These are phyloP conservation scores for Monosporascus sp. DNA, from an alignment of 2,329 filamentous ascomycete species.

Conservation along the genomic window DNA sequence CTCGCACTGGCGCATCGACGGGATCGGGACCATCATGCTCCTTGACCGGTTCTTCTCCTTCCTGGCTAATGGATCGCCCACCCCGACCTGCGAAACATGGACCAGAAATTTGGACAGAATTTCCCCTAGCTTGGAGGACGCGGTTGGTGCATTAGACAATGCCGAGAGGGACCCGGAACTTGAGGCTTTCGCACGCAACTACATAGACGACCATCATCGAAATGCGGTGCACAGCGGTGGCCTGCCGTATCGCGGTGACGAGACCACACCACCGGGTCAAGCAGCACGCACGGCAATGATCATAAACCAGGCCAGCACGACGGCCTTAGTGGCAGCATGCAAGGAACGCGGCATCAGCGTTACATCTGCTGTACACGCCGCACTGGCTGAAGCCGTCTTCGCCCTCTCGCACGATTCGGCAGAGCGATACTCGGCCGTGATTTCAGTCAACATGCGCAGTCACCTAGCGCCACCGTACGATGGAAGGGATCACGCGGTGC, in stretches of 20 bases:
- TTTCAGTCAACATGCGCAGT: constrained; percentile 1
- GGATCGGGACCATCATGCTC: too few species aligned
- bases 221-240: constrained; percentile 1
- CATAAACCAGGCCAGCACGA: not conserved
- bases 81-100: too few species aligned
- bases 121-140: constrained; percentile 2
- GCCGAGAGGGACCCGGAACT: not conserved
- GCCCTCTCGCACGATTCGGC: not conserved
- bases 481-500: not conserved
- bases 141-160: not conserved
- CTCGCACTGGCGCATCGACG: too few species aligned
- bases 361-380: constrained; percentile 2
- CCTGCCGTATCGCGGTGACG: constrained; percentile 2
- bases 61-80: too few species aligned
- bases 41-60: too few species aligned
- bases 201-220: constrained; percentile 1
- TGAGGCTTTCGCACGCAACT: not conserved
- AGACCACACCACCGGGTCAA: constrained; percentile 1
- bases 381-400: constrained; percentile 1
- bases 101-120: not conserved
- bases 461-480: not conserved
- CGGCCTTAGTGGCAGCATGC: not conserved
- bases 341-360: constrained; percentile 2
- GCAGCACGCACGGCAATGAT: not conserved
- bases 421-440: not conserved